Conservation (phyloP, 2,329 filamentous ascomycete genomes). For the Aspergillus ibericus region DNA sequence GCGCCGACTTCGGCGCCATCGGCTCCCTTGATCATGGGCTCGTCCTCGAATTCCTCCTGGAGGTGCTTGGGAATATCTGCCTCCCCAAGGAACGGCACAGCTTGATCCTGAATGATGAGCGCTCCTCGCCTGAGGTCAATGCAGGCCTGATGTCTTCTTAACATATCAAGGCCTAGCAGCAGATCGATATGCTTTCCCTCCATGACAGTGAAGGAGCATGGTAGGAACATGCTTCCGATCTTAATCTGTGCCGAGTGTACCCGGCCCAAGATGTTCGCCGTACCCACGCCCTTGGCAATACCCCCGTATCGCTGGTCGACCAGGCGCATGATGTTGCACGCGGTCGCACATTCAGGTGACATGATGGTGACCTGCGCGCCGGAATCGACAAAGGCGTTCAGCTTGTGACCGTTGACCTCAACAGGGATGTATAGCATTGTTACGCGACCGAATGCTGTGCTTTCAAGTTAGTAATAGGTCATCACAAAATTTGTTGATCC, state of each 20-base stretch:
- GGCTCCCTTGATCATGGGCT: slow-evolving; percentile 81
- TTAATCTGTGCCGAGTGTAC: slow-evolving; percentile 95
- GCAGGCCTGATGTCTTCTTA: slow-evolving; percentile 90
- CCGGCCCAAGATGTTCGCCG: slow-evolving; percentile 88
- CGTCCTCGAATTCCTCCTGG: slow-evolving; percentile 69
- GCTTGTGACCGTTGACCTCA: slow-evolving; percentile 85
- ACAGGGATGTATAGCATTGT: slow-evolving; percentile 96
- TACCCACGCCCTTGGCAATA: slow-evolving; percentile 89
- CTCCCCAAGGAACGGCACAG: slow-evolving; percentile 87
- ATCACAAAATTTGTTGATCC: neutral
- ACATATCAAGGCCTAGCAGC: slow-evolving; percentile 90
- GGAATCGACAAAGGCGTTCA: slow-evolving; percentile 96
- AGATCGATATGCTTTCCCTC: slow-evolving; percentile 96
- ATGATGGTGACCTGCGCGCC: slow-evolving; percentile 98
- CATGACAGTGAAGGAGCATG: slow-evolving; percentile 98
- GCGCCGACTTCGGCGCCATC: slow-evolving; percentile 87
- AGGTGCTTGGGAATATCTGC: slow-evolving; percentile 87
- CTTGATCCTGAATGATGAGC: slow-evolving; percentile 82
- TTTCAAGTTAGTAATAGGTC: slow-evolving; percentile 7
- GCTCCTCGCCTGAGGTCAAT: slow-evolving; percentile 85
- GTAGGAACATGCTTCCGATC: slow-evolving; percentile 81
- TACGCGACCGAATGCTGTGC: slow-evolving; percentile 82
- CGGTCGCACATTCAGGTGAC: slow-evolving; percentile 88
- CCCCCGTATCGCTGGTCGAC: slow-evolving; percentile 91
- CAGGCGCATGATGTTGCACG: slow-evolving; percentile 92